phyloP scores from a whole-genome alignment of 257 asterid genomes.

The Solanum corneliomulleri region DNA sequence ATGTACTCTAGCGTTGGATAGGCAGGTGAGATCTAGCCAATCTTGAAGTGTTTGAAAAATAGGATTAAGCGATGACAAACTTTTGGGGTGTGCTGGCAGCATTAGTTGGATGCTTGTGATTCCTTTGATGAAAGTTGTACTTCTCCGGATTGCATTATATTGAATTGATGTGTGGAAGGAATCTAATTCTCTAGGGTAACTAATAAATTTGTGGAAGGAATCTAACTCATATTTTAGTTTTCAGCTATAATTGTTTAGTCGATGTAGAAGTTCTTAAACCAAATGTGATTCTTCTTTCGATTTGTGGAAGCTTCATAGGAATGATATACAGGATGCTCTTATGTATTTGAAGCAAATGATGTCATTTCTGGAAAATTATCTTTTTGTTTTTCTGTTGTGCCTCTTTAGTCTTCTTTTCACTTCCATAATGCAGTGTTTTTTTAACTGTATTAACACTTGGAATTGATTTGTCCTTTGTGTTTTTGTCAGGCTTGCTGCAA shows the following conservation, averaged over 20 bases:
- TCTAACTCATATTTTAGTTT: neutral
- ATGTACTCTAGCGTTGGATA: neutral
- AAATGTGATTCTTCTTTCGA: neutral
- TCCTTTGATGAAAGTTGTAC: neutral
- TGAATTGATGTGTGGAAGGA: neutral
- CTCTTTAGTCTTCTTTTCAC: neutral
- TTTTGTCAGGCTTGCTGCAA: constrained; percentile 77
- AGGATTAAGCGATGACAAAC: neutral
- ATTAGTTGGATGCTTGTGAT: neutral
- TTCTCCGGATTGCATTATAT: neutral
- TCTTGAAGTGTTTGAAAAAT: neutral
- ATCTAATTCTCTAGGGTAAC: neutral
- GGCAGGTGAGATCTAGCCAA: neutral
- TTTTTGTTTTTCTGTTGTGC: neutral
- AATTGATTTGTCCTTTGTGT: neutral
- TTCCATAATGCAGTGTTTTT: neutral
- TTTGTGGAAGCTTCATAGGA: neutral
- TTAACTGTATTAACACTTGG: neutral
- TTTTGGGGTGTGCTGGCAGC: neutral
- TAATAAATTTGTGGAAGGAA: neutral
- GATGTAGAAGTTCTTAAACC: neutral
- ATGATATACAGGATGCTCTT: neutral
- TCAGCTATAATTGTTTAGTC: neutral
- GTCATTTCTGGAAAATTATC: neutral
- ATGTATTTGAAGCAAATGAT: neutral